Evolutionary conservation across 305 asterid genomes (phyloP), one percentile per base, ranked within the genome.

Genomic region (Fraxinus nigra): DNA sequence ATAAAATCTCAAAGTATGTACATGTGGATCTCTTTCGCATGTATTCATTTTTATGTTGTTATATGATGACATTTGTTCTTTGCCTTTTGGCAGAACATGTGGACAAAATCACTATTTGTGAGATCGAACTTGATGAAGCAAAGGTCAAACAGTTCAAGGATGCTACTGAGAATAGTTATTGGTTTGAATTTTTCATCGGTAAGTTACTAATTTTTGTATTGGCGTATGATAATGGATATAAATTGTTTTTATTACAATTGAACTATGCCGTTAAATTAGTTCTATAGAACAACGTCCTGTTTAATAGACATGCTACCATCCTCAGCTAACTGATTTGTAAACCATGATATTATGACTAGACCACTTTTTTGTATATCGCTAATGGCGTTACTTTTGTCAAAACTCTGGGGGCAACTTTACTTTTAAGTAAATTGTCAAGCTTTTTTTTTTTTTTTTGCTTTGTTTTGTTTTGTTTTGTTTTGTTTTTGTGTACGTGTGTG

Each of bases 181-280:
- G 95, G 95, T 87, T 91, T 76, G 95, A 91, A 75, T 90, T 91
- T 78, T 91, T 91, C 86, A 82, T 91, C 84, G 95, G 95, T 91
- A 89, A 38, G 91, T 67, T 3, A 48, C 79, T 78, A 3, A 46
- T 54, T 72, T 40, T 22, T 48, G 37, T 14, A 40, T 34, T 20
- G 9, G 32, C 33, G 30, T 28, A 28, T 59, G 35, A 14, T 77
- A 30, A 38, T 84, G 79, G 84, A 56, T 80, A 67, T 5, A 14
- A n/a, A n/a, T 40, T 33, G 51, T 75, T 56, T 35, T 1, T 5
- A 5, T 33, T 13, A 28, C 35, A 78, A 14, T 78, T 18, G 5
- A 69, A 69, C 18, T 69, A 69, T 69, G 75, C 38, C 22, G 3
- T 30, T 3, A 28, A 3, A 69, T 26, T 30, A 26, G 37, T 30